Evolutionary conservation across 345 rosid species (phyloP).

Genomic region (Cardamine chenopodiifolia): DNA sequence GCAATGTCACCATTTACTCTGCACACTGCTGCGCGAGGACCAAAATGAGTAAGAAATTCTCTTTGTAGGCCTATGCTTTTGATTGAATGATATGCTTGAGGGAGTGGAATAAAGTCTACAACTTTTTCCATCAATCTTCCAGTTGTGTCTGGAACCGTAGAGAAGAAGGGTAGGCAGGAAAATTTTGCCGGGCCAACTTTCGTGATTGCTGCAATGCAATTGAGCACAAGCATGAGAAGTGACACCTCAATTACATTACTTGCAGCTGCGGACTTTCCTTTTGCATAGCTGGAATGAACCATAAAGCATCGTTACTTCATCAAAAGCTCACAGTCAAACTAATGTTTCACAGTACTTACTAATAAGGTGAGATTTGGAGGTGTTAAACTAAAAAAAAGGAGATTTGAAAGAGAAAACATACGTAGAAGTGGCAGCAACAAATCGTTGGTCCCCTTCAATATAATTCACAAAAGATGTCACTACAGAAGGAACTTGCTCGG

Average conservation of each 20-base stretch:
- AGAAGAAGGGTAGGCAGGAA: constrained; percentile 76
- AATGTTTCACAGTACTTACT: constrained; percentile 8
- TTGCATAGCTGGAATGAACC: constrained; percentile 53
- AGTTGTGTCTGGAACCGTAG: constrained; percentile 68
- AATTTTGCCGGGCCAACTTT: constrained; percentile 87
- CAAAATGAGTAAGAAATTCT: constrained; percentile 96
- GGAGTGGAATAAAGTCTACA: constrained; percentile 71
- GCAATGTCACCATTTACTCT: constrained; percentile 63
- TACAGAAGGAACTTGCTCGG: constrained; percentile 68
- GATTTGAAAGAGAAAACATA: constrained; percentile 44
- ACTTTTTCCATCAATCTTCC: constrained; percentile 89
- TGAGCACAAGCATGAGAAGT: constrained; percentile 80
- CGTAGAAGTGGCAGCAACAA: constrained; percentile 66
- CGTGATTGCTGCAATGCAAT: constrained; percentile 77
- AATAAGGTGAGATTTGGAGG: constrained; percentile 2
- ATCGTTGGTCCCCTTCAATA: constrained; percentile 69
- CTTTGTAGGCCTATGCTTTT: constrained; percentile 77
- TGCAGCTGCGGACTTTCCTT: constrained; percentile 48
- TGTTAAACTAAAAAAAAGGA: constrained; percentile 28
- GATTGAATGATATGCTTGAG: constrained; percentile 67
- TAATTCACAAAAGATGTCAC: constrained; percentile 68
- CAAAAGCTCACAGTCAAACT: constrained; percentile 33
- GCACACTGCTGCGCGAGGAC: constrained; percentile 83
- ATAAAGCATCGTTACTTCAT: constrained; percentile 20
- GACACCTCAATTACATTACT: constrained; percentile 69